Evolutionary conservation across 148 eudicot genomes (phyloP), one percentile per base, ranked within the genome.

Genomic region (Vaccinium vitisidaea): DNA sequence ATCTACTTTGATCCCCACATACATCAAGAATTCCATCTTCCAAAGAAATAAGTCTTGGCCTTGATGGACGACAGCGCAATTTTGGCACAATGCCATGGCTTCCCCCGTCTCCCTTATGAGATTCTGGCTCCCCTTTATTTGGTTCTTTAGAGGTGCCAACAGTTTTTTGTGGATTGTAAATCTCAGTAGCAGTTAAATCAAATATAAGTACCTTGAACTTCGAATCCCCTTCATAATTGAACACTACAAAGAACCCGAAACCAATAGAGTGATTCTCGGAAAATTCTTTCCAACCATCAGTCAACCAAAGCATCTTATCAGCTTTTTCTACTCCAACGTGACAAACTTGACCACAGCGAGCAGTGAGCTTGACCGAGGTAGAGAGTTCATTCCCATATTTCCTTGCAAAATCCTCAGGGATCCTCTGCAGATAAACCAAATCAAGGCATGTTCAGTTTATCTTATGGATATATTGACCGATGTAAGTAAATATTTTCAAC

Each of bases 251-350:
- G 58, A 73, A 77, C 4, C 82, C 79, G 9, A 43, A 46, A 4
- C 19, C 39, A 19, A 86, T 86, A 32, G 88, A 86, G 86, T 84
- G 84, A 30, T 70, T 32, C 15, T 84, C 77, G 12, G 82, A 85
- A 75, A 89, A 89, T 15, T 89, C 67, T 55, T 79, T 65, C 90
- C 90, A 89, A 19, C 88, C 90, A 16, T 89, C 6, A 3, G 54
- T 73, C 73, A 89, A 73, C 87, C 84, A 89, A 55, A 56, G 87
- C 74, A 21, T 83, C 52, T 52, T 70, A 8, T 82, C 84, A n/a
- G 71, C 39, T 84, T 48, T 82, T 56, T 86, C 73, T 16, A 89
- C 67, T 54, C 83, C 48, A 19, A 82, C 46, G 15, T 69, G 43
- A 83, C 83, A 86, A 30, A 43, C 16, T 74, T 36, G 85, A 56